Evolutionary conservation across 2,329 filamentous ascomycete species (phyloP), one percentile per base, ranked within the genome.

Genomic region (Epichloe sylvatica): DNA sequence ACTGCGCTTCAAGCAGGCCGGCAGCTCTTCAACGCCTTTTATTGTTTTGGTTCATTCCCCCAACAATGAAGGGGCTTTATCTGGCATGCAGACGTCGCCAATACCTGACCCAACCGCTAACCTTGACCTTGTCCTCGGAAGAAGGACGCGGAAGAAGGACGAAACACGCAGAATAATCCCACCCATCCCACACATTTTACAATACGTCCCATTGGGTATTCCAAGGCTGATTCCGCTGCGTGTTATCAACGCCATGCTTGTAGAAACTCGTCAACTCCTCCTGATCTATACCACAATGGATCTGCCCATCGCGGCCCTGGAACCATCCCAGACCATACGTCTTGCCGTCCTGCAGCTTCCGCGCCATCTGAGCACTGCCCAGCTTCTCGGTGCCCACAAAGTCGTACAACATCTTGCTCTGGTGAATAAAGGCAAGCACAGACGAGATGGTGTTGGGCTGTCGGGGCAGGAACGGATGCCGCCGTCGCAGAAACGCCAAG

Each of bases 301-400:
- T 76, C 63, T 83, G 74, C 3, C 81, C 80, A 63, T 91, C 86
- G 17, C 84, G 70, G 0, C 86, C 86, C 39, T 69, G 68, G 59
- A 89, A 89, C 84, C 84, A 89, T 1, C 86, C 86, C 35, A 90
- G 64, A 1, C 83, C 84, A 63, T 90, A 91, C 39, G 72, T 80
- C 68, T 76, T 74, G n/a, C 76, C 65, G 9, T 62, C 66, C 52
- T 78, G 76, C 36, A 90, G 70, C 61, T 73, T 72, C 50, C 65
- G 64, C 54, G 75, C 77, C 79, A 87, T 85, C 60, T 79, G 67
- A 13, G 70, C 67, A 48, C 75, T 78, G 55, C 72, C 76, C 46
- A 81, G 66, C 65, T 78, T 78, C 53, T 81, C 77, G 21, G 83
- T 87, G 40, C 77, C 80, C 13, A 86, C 81, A 63, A 90, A 90